phyloP scores from a whole-genome alignment of 2,329 filamentous ascomycete genomes.

The Amauroascus niger region DNA sequence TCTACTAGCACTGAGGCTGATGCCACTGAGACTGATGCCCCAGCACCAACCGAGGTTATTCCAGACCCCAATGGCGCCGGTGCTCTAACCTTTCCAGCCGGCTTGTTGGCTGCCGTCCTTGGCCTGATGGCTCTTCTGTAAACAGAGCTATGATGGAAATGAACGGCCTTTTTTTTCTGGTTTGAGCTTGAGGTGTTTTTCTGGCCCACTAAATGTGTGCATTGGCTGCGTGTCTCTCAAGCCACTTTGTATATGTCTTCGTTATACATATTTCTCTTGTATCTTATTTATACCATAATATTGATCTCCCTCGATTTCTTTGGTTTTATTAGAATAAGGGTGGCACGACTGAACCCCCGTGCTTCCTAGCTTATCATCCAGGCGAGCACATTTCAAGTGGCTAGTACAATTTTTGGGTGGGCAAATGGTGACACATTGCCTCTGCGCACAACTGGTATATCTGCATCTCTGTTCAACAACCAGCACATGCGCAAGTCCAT shows the following conservation, averaged over 20 bases:
- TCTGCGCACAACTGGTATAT: too few relatives aligned
- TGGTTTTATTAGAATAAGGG: not conserved
- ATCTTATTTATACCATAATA: constrained; percentile 2
- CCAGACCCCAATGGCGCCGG: constrained; percentile 16
- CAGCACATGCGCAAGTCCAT: too few relatives aligned
- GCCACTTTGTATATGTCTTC: constrained; percentile 1
- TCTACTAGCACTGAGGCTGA: not conserved
- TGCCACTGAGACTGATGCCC: constrained; percentile 4
- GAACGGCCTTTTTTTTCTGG: not conserved
- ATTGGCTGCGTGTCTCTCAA: not conserved
- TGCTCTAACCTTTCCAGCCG: constrained; percentile 14
- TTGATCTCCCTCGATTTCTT: not conserved
- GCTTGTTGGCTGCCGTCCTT: constrained; percentile 14
- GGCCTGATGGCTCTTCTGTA: constrained; percentile 17
- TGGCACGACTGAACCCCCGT: not conserved
- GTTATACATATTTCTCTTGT: constrained; percentile 2
- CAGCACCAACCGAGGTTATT: not conserved
- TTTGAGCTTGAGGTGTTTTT: not conserved
- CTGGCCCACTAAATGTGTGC: not conserved
- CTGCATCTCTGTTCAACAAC: too few relatives aligned
- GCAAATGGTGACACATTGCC: too few relatives aligned
- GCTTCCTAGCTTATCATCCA: too few relatives aligned
- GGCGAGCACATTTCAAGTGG: too few relatives aligned
- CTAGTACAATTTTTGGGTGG: too few relatives aligned
- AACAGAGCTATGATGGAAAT: not conserved